Base-by-base conservation (phyloP, 2,329 filamentous ascomycete genomes). In the Clarireedia paspali region DNA sequence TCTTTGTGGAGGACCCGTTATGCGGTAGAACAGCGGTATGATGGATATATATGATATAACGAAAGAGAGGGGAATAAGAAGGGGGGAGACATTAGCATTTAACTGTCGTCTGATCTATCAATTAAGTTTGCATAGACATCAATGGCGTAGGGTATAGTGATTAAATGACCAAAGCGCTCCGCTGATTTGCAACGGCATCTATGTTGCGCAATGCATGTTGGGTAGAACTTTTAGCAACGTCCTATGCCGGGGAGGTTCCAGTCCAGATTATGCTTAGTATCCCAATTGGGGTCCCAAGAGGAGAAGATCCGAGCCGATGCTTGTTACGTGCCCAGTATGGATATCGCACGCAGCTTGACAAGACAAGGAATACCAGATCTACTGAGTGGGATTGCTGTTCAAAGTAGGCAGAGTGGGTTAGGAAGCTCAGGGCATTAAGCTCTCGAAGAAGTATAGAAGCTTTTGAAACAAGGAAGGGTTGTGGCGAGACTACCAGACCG, bases 151-250 rank as follows among this genome's bases (percentile, higher is more conserved):
- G 58, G 55, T 60, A 64, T 60, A 64, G 58, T 62, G 65, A 63
- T 67, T 63, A 64, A 66, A 65, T 60, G 60, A 68, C 69, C 70
- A 72, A 77, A 76, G 74, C 75, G 75, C 68, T 70, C 68, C 70
- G 70, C 70, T 69, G 70, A 75, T 73, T 74, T 71, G 70, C 71
- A 72, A 77, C 73, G 65, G 68, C 70, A 73, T 71, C 71, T 68
- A 75, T 76, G 61, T 64, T 62, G 63, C 57, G 62, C 57, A 60
- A 53, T 48, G 51, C 57, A 55, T 55, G 46, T 36, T 55, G 53
- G 46, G 46, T 6, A 50, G 53, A 55, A 54, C 40, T 24, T 39
- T 50, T 55, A 57, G 55, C 52, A 58, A 59, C 53, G 51, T 58
- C 59, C 44, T 51, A 26, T 62, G 60, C 54, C 57, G 58, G 60